Percentiles rank a stretch among this genome's conserved stretches.
Conservation (phyloP, 2,329 filamentous ascomycete species). For the Pseudogymnoascus sp. region DNA sequence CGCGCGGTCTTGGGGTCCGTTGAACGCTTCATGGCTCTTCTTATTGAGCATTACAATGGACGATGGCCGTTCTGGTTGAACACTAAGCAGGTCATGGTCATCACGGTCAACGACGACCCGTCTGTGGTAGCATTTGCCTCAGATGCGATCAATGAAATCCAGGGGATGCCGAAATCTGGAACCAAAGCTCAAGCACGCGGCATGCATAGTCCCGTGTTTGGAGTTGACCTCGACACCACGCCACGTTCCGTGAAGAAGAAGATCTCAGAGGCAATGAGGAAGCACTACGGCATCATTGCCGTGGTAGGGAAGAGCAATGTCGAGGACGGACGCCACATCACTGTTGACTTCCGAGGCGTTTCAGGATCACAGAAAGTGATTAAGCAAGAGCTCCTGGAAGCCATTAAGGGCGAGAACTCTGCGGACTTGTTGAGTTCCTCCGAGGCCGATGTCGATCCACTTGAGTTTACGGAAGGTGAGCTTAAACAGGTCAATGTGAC, state of each 20-base stretch:
- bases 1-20: constrained; percentile 78
- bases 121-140: constrained; percentile 23
- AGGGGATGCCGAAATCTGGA: constrained; percentile 10
- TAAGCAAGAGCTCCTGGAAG: background rate
- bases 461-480: constrained; percentile 9
- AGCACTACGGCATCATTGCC: constrained; percentile 67
- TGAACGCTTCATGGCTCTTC: constrained; percentile 74
- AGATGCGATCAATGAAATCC: constrained; percentile 11
- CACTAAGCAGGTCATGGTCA: constrained; percentile 66
- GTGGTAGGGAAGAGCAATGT: constrained; percentile 64
- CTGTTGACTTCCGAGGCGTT: constrained; percentile 36
- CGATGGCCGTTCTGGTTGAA: constrained; percentile 86
- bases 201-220: constrained; percentile 52
- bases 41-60: constrained; percentile 77
- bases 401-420: background rate
- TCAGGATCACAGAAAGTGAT: constrained; percentile 17
- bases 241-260: constrained; percentile 59
- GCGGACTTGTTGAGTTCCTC: background rate
- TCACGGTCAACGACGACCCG: constrained; percentile 59
- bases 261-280: constrained; percentile 61
- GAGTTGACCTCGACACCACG: constrained; percentile 64
- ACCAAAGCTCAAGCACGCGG: constrained; percentile 32
- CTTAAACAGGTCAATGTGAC: constrained; percentile 16
- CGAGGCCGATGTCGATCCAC: background rate
- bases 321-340: constrained; percentile 45